These are phyloP conservation scores for Diaporthe ilicicola DNA, from an alignment of 2,329 filamentous ascomycete species.

Conservation along the genomic window DNA sequence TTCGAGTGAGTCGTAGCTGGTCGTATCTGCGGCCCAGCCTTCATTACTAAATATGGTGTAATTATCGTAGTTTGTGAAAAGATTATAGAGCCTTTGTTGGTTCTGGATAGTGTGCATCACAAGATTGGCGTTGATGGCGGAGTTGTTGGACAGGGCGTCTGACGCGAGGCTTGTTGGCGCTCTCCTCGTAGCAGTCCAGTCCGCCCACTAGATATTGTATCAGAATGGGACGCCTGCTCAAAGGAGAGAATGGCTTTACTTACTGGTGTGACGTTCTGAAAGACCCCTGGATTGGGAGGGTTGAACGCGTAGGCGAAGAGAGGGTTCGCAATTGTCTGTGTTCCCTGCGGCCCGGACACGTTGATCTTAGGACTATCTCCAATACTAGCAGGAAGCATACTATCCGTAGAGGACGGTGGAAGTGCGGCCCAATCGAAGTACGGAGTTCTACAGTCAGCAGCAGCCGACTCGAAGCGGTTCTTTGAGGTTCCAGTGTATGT, in stretches of 20 bases:
- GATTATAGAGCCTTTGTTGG: constrained; percentile 70
- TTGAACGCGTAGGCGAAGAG: constrained; percentile 68
- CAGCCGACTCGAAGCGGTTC: constrained; percentile 59
- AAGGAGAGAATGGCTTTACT: constrained; percentile 40
- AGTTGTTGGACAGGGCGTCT: constrained; percentile 66
- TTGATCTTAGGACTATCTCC: constrained; percentile 52
- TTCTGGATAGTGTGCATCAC: constrained; percentile 62
- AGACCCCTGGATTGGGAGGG: constrained; percentile 65
- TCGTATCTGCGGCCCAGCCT: constrained; percentile 61
- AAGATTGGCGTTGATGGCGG: constrained; percentile 60
- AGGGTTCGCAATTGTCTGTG: constrained; percentile 67
- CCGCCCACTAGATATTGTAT: constrained; percentile 56
- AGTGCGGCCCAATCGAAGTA: constrained; percentile 68
- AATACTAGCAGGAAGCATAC: constrained; percentile 58
- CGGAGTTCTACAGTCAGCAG: constrained; percentile 61
- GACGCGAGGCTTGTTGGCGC: constrained; percentile 53
- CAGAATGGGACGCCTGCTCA: constrained; percentile 25
- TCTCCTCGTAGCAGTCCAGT: constrained; percentile 68
- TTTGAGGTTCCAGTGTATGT: constrained; percentile 57
- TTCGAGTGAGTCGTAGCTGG: constrained; percentile 70
- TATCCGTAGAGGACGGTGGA: constrained; percentile 55
- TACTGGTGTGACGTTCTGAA: constrained; percentile 66
- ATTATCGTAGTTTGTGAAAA: constrained; percentile 73
- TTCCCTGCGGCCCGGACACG: constrained; percentile 64
- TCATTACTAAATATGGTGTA: constrained; percentile 77